Base-by-base conservation (phyloP, 192 early-diverging fungal genomes). In the Geranomyces variabilis region DNA sequence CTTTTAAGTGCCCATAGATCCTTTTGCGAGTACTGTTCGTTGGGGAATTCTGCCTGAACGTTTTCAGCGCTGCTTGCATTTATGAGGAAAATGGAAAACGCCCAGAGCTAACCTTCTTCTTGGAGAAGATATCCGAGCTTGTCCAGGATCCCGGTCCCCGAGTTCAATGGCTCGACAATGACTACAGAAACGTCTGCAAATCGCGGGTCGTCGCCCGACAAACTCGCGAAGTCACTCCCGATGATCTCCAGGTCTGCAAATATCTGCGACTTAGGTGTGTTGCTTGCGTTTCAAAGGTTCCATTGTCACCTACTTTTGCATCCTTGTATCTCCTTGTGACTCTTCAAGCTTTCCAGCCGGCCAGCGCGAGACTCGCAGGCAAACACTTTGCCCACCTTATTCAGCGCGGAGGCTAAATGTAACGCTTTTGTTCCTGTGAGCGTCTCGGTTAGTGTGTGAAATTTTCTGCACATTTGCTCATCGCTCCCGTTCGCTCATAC, bases 91-190 rank as follows among this genome's bases (percentile, higher is more conserved):
- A 29, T 19, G 57, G 5, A 45, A 13, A 12, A 43, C 14, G 46
- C 60, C 21, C 10, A 14, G 7, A 28, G 14, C 51, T 28, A 55
- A 80, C 80, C 80, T 70, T 81, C 80, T 67, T 86, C 84, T 75
- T 96, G 93, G 0, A 96, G 88, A 24, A 96, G 77, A 55, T 86
- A 83, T 44, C 96, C 94, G 46, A 94, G 77, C 63, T 94, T 89
- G 73, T 88, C 92, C 67, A 96, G 86, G 36, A 97, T 94, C 3
- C 89, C 92, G 1, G 92, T 93, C 7, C 95, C 96, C 14, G 94
- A 96, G 75, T 94, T 96, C 17, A 91, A 90, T 14, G 95, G 95
- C 81, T 97, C 96, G 69, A 70, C 92, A 67, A 71, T 90, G 82
- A 82, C 90, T 87, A 70, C 87, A 82, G 56, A 59, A 15, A 79